Conservation (phyloP, 2,329 filamentous ascomycete species). For the Iodosphaeria phyllophila region DNA sequence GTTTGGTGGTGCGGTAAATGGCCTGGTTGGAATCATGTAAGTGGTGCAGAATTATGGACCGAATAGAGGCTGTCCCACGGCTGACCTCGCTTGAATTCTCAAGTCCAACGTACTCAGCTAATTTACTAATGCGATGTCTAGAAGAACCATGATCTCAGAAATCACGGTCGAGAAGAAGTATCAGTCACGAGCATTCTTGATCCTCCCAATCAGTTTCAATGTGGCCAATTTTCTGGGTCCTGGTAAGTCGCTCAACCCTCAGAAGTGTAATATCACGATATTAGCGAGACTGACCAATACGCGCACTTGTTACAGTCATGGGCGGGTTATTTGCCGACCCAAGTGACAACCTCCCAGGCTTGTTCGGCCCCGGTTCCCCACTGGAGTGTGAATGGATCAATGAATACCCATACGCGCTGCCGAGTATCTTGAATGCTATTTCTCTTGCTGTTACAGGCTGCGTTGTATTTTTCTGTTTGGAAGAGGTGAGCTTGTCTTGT, state of each 20-base stretch:
- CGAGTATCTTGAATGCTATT: constrained; percentile 45
- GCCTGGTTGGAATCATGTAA: constrained; percentile 29
- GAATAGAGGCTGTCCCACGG: too few species aligned
- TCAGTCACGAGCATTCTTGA: constrained; percentile 26
- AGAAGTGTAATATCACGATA: not conserved
- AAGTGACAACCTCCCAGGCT: constrained; percentile 34
- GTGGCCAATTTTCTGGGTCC: constrained; percentile 25
- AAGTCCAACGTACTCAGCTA: too few species aligned
- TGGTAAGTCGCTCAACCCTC: constrained; percentile 12
- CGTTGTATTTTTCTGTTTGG: constrained; percentile 42
- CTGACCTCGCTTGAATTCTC: too few species aligned
- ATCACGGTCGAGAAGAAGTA: constrained; percentile 28
- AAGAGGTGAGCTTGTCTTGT: constrained; percentile 30
- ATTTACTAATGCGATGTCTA: constrained; percentile 5
- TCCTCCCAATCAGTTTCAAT: constrained; percentile 29
- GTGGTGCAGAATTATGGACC: too few species aligned
- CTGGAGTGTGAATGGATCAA: constrained; percentile 46
- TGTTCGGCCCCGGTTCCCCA: constrained; percentile 41
- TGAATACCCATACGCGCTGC: constrained; percentile 48
- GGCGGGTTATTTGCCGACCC: constrained; percentile 54
- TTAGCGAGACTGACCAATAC: too few species aligned
- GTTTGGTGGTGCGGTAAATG: constrained; percentile 38
- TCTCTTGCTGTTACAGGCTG: constrained; percentile 37
- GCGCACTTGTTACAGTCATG: constrained; percentile 28
- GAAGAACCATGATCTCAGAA: constrained; percentile 28